Evolutionary conservation across 345 rosid genomes (phyloP), one percentile per base, ranked within the genome.

Genomic region (Rhodomyrtus tomentosa): DNA sequence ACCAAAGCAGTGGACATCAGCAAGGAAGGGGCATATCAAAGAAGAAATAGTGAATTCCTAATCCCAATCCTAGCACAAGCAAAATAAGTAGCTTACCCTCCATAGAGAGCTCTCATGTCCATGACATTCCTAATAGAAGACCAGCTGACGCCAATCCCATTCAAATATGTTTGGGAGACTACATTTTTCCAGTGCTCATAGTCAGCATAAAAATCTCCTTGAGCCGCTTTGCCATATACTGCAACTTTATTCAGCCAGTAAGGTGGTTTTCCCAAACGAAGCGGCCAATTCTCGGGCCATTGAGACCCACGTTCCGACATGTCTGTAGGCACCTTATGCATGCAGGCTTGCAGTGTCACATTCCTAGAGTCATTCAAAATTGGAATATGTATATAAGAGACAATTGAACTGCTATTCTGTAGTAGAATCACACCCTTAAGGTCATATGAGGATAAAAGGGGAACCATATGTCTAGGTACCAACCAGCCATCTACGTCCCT

Each of bases 61-160:
- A 68, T 68, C 25, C 79, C 79, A 68, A 68, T 68, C 45, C 45
- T 36, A 68, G 79, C 72, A 83, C 55, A 22, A 73, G 48, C 76
- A 68, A 68, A 36, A 68, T 42, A 68, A 86, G 51, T 82, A 53
- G 82, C 92, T 91, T 86, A 94, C 97, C 98, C 99, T 92, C 98
- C 98, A 88, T 94, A 95, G 36, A 92, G 95, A 82, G 99, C 96
- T 88, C 91, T 94, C 99, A 95, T 96, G 89, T 95, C 99, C 96
- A 96, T 93, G 86, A 93, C 92, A 82, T 95, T 96, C 84, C 99
- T 92, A 84, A 93, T 91, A 32, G 87, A 87, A 87, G 95, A 91
- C 97, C 96, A 94, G 84, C 88, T 76, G 4, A 95, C 91, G 85
- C 90, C 94, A 87, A 95, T 89, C 72, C 87, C 96, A 20, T 88